phyloP scores from a whole-genome alignment of 306 rosid species.

The Myrica gale region DNA sequence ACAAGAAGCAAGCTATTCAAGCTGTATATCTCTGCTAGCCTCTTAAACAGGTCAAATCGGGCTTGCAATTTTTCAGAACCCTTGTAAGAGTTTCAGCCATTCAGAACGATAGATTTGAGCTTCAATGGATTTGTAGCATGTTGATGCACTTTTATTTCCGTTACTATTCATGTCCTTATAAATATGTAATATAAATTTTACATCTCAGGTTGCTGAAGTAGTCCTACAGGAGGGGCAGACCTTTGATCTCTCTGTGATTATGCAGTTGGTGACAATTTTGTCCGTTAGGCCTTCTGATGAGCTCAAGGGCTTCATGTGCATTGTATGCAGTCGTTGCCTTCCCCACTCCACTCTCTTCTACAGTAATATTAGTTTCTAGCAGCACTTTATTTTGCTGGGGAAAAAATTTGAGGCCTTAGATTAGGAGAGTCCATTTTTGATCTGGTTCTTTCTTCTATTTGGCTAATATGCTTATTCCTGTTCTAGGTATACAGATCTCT shows the following conservation, averaged over 20 bases:
- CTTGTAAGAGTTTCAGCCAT: background rate
- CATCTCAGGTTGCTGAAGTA: slow-evolving; percentile 83
- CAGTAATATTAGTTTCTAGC: slow-evolving; percentile 32
- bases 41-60: background rate
- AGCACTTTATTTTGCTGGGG: slow-evolving; percentile 12
- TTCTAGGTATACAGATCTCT: slow-evolving; percentile 87
- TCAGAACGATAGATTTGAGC: background rate
- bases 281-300: slow-evolving; percentile 71
- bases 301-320: slow-evolving; percentile 76
- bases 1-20: background rate
- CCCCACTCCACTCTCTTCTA: slow-evolving; percentile 23
- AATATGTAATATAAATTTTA: slow-evolving; percentile 22
- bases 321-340: slow-evolving; percentile 50
- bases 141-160: background rate
- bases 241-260: slow-evolving; percentile 74
- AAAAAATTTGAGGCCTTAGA: slow-evolving; percentile 1
- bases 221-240: slow-evolving; percentile 78
- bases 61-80: background rate
- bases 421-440: slow-evolving; percentile 6
- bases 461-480: slow-evolving; percentile 30
- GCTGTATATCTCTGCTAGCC: slow-evolving; percentile 1
- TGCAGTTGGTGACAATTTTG: slow-evolving; percentile 81
- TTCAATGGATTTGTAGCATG: background rate
- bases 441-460: slow-evolving; percentile 9
- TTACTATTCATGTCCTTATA: slow-evolving; percentile 2